Percentiles rank a stretch among this genome's conserved stretches.
These are phyloP conservation scores for Phytophthora vignae DNA, from an alignment of 352 stramenopile species.

Conservation along the genomic window DNA sequence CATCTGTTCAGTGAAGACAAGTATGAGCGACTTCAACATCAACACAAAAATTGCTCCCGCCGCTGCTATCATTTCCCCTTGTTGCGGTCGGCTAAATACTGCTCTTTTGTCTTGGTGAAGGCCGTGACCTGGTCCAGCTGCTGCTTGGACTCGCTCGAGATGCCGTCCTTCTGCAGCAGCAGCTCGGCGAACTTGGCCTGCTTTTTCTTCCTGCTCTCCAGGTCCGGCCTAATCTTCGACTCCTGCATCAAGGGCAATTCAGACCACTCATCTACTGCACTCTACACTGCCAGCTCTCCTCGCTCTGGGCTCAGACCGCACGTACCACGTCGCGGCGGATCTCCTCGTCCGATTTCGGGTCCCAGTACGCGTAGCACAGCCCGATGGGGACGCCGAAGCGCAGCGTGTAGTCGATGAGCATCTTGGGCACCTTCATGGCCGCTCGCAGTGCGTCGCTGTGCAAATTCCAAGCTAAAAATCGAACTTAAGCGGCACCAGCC, in stretches of 20 bases:
- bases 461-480: not conserved
- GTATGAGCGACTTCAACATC: not conserved
- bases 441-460: not conserved
- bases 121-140: slow-evolving; percentile 83
- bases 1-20: not conserved
- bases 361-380: slow-evolving; percentile 73
- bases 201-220: slow-evolving; percentile 65
- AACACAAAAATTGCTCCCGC: not conserved
- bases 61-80: slow-evolving; percentile 28
- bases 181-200: slow-evolving; percentile 82
- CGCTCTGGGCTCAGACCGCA: slow-evolving; percentile 6
- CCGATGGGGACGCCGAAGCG: slow-evolving; percentile 80
- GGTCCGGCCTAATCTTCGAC: slow-evolving; percentile 69
- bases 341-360: slow-evolving; percentile 76
- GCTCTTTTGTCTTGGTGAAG: slow-evolving; percentile 61
- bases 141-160: slow-evolving; percentile 72
- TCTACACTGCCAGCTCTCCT: not conserved
- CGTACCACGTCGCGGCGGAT: slow-evolving; percentile 82
- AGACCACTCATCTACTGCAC: not conserved
- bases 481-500: slow-evolving; percentile 11
- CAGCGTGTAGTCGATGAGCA: slow-evolving; percentile 81
- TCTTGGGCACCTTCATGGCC: slow-evolving; percentile 83
- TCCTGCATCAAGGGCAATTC: slow-evolving; percentile 50
- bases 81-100: slow-evolving; percentile 36
- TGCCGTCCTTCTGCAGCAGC: slow-evolving; percentile 57